Base-by-base conservation (phyloP, 2,329 filamentous ascomycete genomes). In the Fusarium austroafricanum region DNA sequence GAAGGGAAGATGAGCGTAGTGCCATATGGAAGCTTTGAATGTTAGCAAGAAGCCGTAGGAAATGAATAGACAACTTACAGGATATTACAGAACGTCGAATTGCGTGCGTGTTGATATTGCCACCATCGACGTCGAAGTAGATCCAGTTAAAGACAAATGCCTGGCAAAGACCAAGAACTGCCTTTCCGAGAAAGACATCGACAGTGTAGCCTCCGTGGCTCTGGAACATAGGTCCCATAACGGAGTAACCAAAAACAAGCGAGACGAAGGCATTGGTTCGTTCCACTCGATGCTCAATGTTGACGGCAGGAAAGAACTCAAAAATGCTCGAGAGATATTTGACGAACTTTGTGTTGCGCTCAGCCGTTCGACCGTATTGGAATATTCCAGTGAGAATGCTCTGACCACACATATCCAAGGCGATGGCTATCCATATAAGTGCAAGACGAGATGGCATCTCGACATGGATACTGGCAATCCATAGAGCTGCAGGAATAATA, bases 281-380 rank as follows among this genome's bases (percentile, higher is more conserved):
- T 75, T 90, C 88, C 6, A 88, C 86, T 55, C 86, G 84, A 75
- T 91, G 89, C 76, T 90, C 89, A 65, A 90, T 90, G 67, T 89
- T 90, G 45, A 87, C 79, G 1, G 86, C 87, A 4, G 87, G 88
- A 53, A 83, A 85, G 74, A 89, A 89, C 65, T 89, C 87, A 58
- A 89, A 87, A 6, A 79, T 74, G 7, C 75, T 72, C 11, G 73
- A 71, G 15, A 83, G 47, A 6, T 68, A 51, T n/a, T 57, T 67
- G 39, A 66, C 72, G 12, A 73, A 35, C n/a, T 23, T 56, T n/a
- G 58, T 71, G 10, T 57, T 66, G 15, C 70, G 55, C 10, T 51
- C 65, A 61, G 71, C 43, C 28, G 47, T 44, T 28, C 61, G 66
- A 7, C 67, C 65, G 33, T 75, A 79, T 26, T 78, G 73, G 49